Base-by-base conservation (phyloP, 1,284 basidiomycete species). In the Ganoderma meredithae region DNA sequence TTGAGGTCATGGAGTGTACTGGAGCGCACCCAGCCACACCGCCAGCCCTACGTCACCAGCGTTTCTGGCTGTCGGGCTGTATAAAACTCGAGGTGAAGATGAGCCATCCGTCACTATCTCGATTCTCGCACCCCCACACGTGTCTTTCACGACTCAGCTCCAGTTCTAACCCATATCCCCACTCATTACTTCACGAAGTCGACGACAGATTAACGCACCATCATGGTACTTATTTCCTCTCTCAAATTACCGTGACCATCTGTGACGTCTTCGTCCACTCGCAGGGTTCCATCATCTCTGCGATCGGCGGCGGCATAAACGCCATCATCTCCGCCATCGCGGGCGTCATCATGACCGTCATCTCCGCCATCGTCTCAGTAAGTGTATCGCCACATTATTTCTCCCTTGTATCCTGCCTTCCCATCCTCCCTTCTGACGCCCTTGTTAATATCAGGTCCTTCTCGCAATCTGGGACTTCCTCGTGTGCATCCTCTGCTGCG, bases 401-500 rank as follows among this genome's bases (percentile, higher is more conserved):
- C 33, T 63, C 10, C 9, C 7, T 49, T 1, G 22, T 25, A 10
- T n/a, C 44, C 39, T 47, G 17, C 17, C 15, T 25, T 10, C 7
- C 19, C 13, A 0, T 58, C n/a, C n/a, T n/a, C n/a, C n/a, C n/a
- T n/a, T 49, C 15, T 62, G 22, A 62, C 56, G 53, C 19, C 44
- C 25, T 52, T 22, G 31, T 52, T 25, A 31, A 40, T 5, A 9
- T 9, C 60, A 88, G 86, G 78, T 88, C n/a, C 84, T 89, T 66
- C 85, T 87, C 10, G 84, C 86, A 0, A 88, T 89, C 67, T 86
- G 88, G 74, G 82, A 88, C 72, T 79, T 87, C 53, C 86, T 90
- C 69, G 72, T 79, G 62, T 86, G 88, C 71, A 88, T 89, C 66
- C 78, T 89, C 5, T 89, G 88, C 78, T 89, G 88, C 78, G 78